Evolutionary conservation across 257 asterid species (phyloP), one percentile per base, ranked within the genome.

Genomic region (Anisodus tanguticus): DNA sequence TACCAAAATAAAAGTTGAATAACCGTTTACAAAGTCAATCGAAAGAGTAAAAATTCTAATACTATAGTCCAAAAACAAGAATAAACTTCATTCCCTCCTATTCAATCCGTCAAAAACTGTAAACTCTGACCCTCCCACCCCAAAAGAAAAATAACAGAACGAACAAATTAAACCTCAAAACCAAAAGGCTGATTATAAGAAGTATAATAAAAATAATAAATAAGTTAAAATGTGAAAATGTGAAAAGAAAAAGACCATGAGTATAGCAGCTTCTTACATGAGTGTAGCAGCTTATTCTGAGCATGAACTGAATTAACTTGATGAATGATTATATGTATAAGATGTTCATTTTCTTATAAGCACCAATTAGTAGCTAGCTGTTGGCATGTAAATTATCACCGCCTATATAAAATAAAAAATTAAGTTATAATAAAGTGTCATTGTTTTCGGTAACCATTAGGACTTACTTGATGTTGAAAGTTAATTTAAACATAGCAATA

Each of bases 391-490:
- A 6, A 39, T 68, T 39, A 54, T 78, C 82, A 78, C 31, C 3
- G 51, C 8, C 7, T 13, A 76, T 59, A 47, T 43, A 79, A 26
- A 41, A 74, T 4, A 63, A 71, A 4, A 76, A 10, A 63, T 10
- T 77, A 71, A 39, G 51, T 6, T 49, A 74, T 39, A 4, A 68
- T 35, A 37, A 63, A 51, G 63, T 55, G 84, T 86, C 77, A 22
- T 83, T 81, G 81, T 83, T 16, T 77, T 19, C 45, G n/a, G 68
- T 35, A 86, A 83, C 85, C 85, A 74, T 55, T 86, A 86, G 83
- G 88, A 12, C 78, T 85, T 60, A 62, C 35, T 79, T 89, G 94
- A 91, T 77, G 91, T 82, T 80, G 89, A 88, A 55, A 68, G 26
- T 22, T 22, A 45, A 71, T n/a, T n/a, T 45, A 47, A 72, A n/a